Evolutionary conservation across 2,329 filamentous ascomycete genomes (phyloP).

Genomic region (Botrytis galanthina): DNA sequence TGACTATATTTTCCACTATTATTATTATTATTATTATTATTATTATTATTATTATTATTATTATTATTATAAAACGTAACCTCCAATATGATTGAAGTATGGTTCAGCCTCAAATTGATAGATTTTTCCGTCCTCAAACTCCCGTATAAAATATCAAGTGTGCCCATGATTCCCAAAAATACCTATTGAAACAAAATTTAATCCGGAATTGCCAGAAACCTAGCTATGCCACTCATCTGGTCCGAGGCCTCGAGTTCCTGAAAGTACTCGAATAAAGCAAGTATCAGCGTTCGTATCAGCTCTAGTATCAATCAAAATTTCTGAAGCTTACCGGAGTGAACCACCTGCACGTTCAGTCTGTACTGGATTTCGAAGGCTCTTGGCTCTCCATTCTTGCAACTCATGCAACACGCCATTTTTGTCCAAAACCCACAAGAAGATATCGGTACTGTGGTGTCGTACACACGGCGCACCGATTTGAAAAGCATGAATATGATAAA

Average conservation of each 20-base stretch:
- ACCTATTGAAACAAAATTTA: background rate
- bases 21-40: too few relatives aligned
- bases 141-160: too few relatives aligned
- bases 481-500: background rate
- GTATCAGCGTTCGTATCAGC: background rate
- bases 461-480: accelerated
- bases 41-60: too few relatives aligned
- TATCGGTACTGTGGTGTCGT: background rate
- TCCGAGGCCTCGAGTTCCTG: too few relatives aligned
- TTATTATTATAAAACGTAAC: too few relatives aligned
- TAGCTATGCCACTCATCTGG: background rate
- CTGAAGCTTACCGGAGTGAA: background rate
- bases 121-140: background rate
- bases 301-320: accelerated
- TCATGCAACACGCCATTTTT: background rate
- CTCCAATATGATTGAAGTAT: too few relatives aligned
- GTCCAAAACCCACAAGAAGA: background rate
- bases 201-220: background rate
- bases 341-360: accelerated
- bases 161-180: background rate
- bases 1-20: too few relatives aligned
- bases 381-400: background rate
- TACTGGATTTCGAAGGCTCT: background rate
- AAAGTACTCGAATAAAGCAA: too few relatives aligned
- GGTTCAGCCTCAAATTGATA: background rate